Evolutionary conservation across 1,139 yeast species (phyloP), one percentile per base, ranked within the genome.

Genomic region (Scheffersomyces lignicola): DNA sequence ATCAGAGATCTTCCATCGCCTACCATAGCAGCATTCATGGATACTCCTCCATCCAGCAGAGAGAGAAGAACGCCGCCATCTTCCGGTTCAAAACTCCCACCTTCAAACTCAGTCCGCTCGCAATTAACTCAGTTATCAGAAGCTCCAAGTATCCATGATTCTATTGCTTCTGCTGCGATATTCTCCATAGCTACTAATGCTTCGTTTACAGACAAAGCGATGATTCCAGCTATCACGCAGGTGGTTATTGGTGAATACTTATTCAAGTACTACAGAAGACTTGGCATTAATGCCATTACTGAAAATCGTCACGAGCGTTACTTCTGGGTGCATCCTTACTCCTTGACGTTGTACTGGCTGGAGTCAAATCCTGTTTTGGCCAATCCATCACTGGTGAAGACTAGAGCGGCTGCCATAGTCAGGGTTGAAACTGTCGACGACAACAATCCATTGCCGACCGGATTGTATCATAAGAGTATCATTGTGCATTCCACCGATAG

Each of bases 321-420:
- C 60, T 92, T 92, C 73, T 92, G 97, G 97, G 80, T 92, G 28
- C 96, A 92, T 61, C 98, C 98, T 7, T 90, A 89, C 58, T 83
- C 95, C 3, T 65, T 88, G 64, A 87, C 96, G 0, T 69, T 92
- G 38, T 89, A 88, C 58, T 92, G 98, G 98, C 83, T 92, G 7
- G 75, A 78, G 11, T 74, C 79, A 8, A 87, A 86, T 52, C 97
- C 97, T 2, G 85, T 84, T 1, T 60, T 83, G 41, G 78, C 83
- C 6, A 81, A 81, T 47, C 85, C 89, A 10, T 65, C 81, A 1
- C 72, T 73, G 6, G 76, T 76, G 32, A 80, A 74, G 50, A 81
- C 90, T 5, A 78, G 83, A 50, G 90, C 95, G 16, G 83, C 89
- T 32, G 92, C 96, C 1, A 89, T 92, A 39, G 60, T 83, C 9